Conservation (phyloP, 495 filamentous ascomycete species). For the Talaromyces nanjingensis region DNA sequence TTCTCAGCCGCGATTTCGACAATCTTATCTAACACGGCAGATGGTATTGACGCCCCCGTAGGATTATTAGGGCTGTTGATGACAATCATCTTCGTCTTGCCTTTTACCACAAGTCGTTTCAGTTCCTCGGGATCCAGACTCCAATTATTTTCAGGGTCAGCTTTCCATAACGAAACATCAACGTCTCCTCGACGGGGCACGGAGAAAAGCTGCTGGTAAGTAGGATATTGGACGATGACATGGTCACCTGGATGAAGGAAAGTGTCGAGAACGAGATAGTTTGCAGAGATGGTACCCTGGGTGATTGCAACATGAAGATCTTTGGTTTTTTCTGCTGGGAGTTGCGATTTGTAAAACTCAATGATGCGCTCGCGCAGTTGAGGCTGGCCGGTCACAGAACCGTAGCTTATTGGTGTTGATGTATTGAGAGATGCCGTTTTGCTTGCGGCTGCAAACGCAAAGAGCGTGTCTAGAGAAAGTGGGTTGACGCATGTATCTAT, state of each 20-base stretch:
- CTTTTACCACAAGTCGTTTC: constrained; percentile 41
- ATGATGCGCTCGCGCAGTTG: neutral
- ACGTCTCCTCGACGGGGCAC: constrained; percentile 61
- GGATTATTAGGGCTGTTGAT: constrained; percentile 64
- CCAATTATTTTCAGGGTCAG: constrained; percentile 50
- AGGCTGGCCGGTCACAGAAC: neutral
- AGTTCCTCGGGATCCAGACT: constrained; percentile 53
- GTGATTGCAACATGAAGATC: constrained; percentile 30
- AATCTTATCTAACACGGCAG: constrained; percentile 42
- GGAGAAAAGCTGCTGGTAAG: constrained; percentile 67
- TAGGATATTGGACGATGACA: constrained; percentile 67
- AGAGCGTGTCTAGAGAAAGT: neutral
- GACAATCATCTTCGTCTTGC: neutral
- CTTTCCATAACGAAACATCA: constrained; percentile 60
- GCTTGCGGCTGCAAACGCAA: neutral
- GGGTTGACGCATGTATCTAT: neutral
- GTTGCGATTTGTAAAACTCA: neutral
- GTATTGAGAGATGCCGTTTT: neutral
- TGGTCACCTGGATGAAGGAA: constrained; percentile 64
- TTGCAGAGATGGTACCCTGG: constrained; percentile 65
- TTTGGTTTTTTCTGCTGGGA: neutral
- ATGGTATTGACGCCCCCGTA: constrained; percentile 56
- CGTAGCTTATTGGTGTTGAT: neutral
- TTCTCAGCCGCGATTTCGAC: constrained; percentile 46
- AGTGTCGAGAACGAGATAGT: constrained; percentile 58